A percentile compares a stretch with the other conserved stretches of the same genome.
Conservation (phyloP, 257 asterid genomes). For the Agastache rugosa region DNA sequence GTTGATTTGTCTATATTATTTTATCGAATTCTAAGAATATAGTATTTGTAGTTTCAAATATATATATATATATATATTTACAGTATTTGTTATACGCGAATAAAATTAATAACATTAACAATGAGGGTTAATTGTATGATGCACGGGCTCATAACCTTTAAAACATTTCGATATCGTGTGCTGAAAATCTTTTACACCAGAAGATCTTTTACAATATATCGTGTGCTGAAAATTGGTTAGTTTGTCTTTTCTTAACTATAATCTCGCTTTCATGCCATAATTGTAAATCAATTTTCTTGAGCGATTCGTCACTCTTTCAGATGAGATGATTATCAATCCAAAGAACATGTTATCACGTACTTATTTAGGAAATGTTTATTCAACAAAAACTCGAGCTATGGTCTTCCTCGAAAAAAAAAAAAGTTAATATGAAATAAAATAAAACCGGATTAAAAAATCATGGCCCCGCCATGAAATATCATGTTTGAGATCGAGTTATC, state of each 20-base stretch:
- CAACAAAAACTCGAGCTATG: not conserved
- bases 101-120: no score
- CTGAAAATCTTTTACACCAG: not conserved
- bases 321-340: not conserved
- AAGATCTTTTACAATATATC: not conserved
- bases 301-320: slow-evolving; percentile 6
- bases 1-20: not conserved
- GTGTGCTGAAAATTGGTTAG: not conserved
- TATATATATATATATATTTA: no score
- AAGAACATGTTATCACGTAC: not conserved
- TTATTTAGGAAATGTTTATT: not conserved
- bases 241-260: slow-evolving; percentile 8
- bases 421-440: not conserved
- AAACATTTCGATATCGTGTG: not conserved
- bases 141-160: no score
- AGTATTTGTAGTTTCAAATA: no score
- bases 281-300: slow-evolving; percentile 14
- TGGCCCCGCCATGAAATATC: not conserved
- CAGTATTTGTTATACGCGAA: not conserved
- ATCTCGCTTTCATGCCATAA: slow-evolving; percentile 13
- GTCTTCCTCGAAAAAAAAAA: not conserved
- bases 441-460: not conserved
- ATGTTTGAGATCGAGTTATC: not conserved
- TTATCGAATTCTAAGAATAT: not conserved
- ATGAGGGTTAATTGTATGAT: no score